Evolutionary conservation across 192 early-diverging fungal genomes (phyloP), one percentile per base, ranked within the genome.

Genomic region (Entophlyctis helioformis): DNA sequence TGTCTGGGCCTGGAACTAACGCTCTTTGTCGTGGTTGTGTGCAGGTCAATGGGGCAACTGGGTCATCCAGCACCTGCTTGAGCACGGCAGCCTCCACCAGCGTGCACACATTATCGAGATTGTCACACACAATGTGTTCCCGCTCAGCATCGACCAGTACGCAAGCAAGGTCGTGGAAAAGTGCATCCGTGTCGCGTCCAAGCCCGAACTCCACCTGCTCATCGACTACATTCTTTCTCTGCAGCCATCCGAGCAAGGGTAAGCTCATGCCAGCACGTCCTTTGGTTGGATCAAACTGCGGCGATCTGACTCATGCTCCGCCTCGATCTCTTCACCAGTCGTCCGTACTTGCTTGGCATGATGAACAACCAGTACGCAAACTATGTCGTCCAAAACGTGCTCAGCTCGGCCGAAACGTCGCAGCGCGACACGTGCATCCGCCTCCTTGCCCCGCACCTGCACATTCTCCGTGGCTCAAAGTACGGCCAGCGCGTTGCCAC

Each of bases 31-130:
- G n/a, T n/a, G n/a, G n/a, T n/a, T n/a, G n/a, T n/a, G n/a, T n/a
- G n/a, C 29, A 61, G 71, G 83, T 11, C 83, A 85, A 53, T 85
- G 83, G 83, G 83, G 83, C 13, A 85, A 85, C 56, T 85, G 83
- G 83, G 83, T 85, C 2, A 82, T 83, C 37, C 83, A 85, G 41
- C 83, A 85, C 50, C 59, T 85, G 1, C 60, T 85, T 5, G 83
- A 85, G 46, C 73, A 85, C 41, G 73, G 75, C 1, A 32, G 55
- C 5, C 59, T 58, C 0, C 36, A 34, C 6, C 80, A 85, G 44
- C 63, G 76, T n/a, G 63, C 71, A 11, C 66, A 65, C 32, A 64
- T 74, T 37, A 49, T 69, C 19, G 60, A 63, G 42, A 53, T 67
- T 12, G 56, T 74, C 24, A 48, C 56, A 10, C 39, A 53, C 13